Conservation (phyloP, 1,284 basidiomycete genomes). For the Puccinia triticina region DNA sequence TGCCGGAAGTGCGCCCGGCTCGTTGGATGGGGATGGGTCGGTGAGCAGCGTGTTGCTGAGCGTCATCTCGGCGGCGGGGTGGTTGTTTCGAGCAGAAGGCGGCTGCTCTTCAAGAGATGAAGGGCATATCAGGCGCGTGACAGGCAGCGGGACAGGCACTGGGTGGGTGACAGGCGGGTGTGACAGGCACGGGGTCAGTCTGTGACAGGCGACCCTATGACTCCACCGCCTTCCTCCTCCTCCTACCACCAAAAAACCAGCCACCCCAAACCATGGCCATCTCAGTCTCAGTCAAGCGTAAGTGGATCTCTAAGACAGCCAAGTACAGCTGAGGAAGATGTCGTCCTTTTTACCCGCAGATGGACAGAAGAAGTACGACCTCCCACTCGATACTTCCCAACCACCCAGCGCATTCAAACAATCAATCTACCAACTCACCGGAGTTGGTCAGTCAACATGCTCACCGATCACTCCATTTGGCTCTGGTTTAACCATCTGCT, state of each 20-base stretch:
- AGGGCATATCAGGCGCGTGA: too few relatives aligned
- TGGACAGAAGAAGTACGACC: slow-evolving; percentile 69
- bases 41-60: background rate
- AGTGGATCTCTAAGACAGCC: background rate
- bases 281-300: slow-evolving; percentile 42
- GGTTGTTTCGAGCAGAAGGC: too few relatives aligned
- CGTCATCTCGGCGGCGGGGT: background rate
- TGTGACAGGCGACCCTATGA: background rate
- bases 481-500: background rate
- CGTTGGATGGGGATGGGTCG: slow-evolving; percentile 1
- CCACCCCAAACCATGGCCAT: slow-evolving; percentile 13
- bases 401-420: slow-evolving; percentile 79
- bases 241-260: too few relatives aligned
- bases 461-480: background rate
- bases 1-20: background rate
- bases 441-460: slow-evolving; percentile 68
- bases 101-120: too few relatives aligned
- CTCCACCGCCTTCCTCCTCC: too few relatives aligned
- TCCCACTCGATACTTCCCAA: slow-evolving; percentile 69
- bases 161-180: background rate
- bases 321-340: too few relatives aligned
- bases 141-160: too few relatives aligned
- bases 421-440: slow-evolving; percentile 76
- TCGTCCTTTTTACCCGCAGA: background rate
- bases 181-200: background rate